Conservation (phyloP, 371 early-diverging fungal species). For the Rhizopus sp. region DNA sequence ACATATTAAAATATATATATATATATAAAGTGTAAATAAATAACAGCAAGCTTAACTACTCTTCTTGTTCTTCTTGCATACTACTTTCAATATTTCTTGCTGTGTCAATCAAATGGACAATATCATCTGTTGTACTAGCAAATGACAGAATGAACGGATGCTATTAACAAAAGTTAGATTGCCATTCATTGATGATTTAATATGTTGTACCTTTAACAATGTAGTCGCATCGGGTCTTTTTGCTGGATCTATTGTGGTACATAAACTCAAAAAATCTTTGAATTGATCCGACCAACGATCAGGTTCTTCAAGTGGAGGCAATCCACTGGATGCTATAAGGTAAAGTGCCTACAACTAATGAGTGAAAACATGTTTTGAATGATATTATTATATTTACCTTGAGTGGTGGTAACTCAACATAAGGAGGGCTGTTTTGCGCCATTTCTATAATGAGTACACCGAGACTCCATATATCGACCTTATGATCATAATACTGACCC, state of each 20-base stretch:
- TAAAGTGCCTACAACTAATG: conserved; percentile 42
- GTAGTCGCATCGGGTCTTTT: conserved; percentile 47
- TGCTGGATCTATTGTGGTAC: conserved; percentile 45
- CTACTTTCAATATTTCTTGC: conserved; percentile 27
- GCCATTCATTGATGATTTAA: not conserved
- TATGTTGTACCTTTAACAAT: conserved; percentile 38
- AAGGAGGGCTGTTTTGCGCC: conserved; percentile 72
- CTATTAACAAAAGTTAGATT: conserved; percentile 12
- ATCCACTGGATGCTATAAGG: conserved; percentile 55
- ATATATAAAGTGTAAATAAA: conserved; percentile 1
- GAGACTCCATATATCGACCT: conserved; percentile 82
- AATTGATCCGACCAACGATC: conserved; percentile 45
- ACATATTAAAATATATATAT: not conserved
- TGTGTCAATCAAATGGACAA: conserved; percentile 27
- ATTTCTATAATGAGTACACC: conserved; percentile 79
- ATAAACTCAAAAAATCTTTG: conserved; percentile 45
- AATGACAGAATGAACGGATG: conserved; percentile 41
- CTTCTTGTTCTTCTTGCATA: conserved; percentile 23
- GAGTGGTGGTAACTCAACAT: conserved; percentile 55
- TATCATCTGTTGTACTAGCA: conserved; percentile 28
- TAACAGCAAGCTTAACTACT: conserved; percentile 5
- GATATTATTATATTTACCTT: conserved; percentile 29
- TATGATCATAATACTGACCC: conserved; percentile 69
- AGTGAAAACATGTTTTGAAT: not conserved
- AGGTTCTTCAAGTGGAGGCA: conserved; percentile 45